Evolutionary conservation across 352 stramenopile genomes (phyloP), one percentile per base, ranked within the genome.

Genomic region (Pythium phragmiticola): DNA sequence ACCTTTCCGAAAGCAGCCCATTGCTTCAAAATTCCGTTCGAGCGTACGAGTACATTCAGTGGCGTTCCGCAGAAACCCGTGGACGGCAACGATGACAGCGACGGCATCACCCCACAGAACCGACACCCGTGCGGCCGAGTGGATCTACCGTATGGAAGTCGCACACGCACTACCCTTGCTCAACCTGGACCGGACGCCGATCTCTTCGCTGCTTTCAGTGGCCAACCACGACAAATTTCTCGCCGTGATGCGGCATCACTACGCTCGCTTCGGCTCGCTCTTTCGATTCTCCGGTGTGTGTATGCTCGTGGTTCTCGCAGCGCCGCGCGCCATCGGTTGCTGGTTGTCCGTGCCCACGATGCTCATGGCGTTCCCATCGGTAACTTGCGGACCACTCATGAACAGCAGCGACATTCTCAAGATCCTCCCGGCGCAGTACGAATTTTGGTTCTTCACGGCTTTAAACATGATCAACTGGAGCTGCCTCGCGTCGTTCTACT

Each of bases 381-480:
- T 64, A 26, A 12, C 39, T 0, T 67, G 68, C 45, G 60, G 64
- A 0, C 33, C 64, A 4, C 19, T 69, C n/a, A 75, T 73, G 37
- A 60, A 68, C 36, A 73, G 64, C 37, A 61, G 58, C 55, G 70
- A 77, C 37, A 69, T 77, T 34, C 34, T 80, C 33, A 28, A 13
- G 1, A 55, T 75, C 26, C 55, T 76, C 11, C 26, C 51, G 12
- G 60, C 30, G n/a, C 60, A 77, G 28, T 77, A 74, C 55, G 73
- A 80, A 26, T 80, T 75, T 50, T 80, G 73, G 69, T 80, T 77
- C 51, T 80, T 80, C 43, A 67, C 66, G 17, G 48, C 64, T 16
- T 48, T 68, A 13, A 80, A 77, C 41, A 17, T 68, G 2, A 36
- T 75, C 46, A 70, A 68, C 9, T 77, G 73, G 70, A n/a, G 21